phyloP scores from a whole-genome alignment of 1,139 yeast genomes.

The Geotrichum phurueaensis region DNA sequence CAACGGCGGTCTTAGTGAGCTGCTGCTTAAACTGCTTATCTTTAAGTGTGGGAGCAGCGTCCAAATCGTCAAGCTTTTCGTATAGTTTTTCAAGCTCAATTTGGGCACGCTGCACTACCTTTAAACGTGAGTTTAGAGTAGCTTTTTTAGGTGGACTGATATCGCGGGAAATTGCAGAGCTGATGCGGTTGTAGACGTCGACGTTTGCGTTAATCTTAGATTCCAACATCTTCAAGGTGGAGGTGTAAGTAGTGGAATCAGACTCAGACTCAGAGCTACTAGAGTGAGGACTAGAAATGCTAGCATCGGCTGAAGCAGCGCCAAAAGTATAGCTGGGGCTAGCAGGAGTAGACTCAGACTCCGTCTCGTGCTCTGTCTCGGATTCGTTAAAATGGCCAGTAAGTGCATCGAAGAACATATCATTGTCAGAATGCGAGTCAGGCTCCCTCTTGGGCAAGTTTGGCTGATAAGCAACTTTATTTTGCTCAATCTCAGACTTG shows the following conservation, averaged over 20 bases:
- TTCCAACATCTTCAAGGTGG: background rate
- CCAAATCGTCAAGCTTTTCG: constrained; percentile 7
- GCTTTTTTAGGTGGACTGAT: background rate
- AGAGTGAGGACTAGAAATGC: background rate
- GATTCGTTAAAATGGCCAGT: background rate
- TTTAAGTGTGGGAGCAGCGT: background rate
- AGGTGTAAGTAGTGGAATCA: background rate
- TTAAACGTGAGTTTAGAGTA: constrained; percentile 3
- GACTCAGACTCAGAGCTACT: background rate
- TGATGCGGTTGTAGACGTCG: constrained; percentile 3
- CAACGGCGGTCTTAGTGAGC: constrained; percentile 14
- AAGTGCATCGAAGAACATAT: background rate
- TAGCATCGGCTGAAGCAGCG: background rate
- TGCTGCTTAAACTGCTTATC: constrained; percentile 9
- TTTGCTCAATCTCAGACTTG: background rate
- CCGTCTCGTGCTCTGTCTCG: background rate
- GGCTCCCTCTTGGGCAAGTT: background rate
- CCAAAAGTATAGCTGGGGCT: background rate
- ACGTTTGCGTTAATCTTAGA: constrained; percentile 1
- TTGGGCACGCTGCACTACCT: constrained; percentile 10
- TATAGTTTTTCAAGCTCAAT: constrained; percentile 11
- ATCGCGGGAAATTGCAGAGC: background rate
- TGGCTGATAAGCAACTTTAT: background rate
- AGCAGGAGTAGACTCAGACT: background rate
- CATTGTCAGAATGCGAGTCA: background rate